phyloP scores from a whole-genome alignment of 768 basidiomycete genomes.

The Calocybe indica region DNA sequence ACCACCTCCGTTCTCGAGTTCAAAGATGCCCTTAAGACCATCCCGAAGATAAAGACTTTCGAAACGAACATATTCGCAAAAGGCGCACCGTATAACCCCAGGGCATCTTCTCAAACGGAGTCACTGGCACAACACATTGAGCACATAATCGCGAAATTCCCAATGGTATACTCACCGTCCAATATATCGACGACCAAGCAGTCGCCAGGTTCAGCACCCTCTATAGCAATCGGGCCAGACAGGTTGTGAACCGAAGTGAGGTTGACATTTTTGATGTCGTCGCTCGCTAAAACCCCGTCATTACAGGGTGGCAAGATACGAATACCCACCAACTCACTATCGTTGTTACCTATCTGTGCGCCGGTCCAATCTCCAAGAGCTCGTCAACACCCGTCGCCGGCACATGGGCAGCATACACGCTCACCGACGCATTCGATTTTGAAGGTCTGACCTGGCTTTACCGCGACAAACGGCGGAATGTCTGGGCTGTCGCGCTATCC shows the following conservation, averaged over 20 bases:
- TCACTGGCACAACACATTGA: conserved; percentile 29
- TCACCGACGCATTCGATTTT: conserved; percentile 64
- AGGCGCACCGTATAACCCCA: conserved; percentile 69
- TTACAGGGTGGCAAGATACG: background rate
- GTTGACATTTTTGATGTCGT: conserved; percentile 64
- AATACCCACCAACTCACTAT: conserved; percentile 36
- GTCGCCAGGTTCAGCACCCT: conserved; percentile 75
- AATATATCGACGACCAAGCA: conserved; percentile 76
- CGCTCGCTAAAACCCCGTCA: conserved; percentile 35
- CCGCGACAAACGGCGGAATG: conserved; percentile 55
- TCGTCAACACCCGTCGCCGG: background rate
- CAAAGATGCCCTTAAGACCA: conserved; percentile 61
- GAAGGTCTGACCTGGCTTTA: conserved; percentile 66
- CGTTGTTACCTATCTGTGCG: conserved; percentile 73
- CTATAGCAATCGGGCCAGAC: conserved; percentile 70
- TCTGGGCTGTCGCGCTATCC: conserved; percentile 38
- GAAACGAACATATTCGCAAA: background rate
- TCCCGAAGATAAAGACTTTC: background rate
- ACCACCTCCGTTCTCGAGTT: conserved; percentile 67
- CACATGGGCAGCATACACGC: conserved; percentile 8
- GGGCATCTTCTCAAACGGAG: conserved; percentile 68
- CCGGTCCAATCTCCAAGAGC: conserved; percentile 64
- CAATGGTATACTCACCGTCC: conserved; percentile 40
- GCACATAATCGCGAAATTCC: background rate
- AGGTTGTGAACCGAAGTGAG: conserved; percentile 65